Evolutionary conservation across 225 moss, liverwort and hornwort species (phyloP).

Genomic region (Ulota crispa): DNA sequence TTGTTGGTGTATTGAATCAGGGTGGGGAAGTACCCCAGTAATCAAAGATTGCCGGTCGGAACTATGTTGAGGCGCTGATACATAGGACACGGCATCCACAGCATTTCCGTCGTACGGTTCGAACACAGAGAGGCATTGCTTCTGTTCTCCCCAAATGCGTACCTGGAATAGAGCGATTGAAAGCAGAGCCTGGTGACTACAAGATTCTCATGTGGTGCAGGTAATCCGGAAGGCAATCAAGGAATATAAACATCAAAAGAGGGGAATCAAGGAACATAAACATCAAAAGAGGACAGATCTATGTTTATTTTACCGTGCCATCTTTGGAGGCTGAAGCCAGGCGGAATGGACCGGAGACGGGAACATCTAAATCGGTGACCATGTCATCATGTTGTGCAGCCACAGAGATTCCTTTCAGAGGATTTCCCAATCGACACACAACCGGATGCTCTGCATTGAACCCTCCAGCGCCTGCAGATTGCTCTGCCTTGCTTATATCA

Average conservation of each 20-base stretch:
- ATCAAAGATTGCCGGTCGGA: constrained; percentile 27
- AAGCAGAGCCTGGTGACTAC: neutral
- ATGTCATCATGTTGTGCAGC: constrained; percentile 66
- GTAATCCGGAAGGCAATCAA: neutral
- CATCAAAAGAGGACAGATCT: neutral
- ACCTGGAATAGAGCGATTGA: constrained; percentile 43
- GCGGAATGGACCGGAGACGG: constrained; percentile 55
- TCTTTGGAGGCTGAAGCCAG: constrained; percentile 84
- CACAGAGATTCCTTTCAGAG: constrained; percentile 62
- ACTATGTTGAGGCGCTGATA: constrained; percentile 51
- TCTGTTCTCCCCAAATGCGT: constrained; percentile 81
- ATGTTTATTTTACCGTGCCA: constrained; percentile 53
- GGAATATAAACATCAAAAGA: neutral
- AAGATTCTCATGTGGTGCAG: neutral
- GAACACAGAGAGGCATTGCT: constrained; percentile 48
- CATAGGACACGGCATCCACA: constrained; percentile 66
- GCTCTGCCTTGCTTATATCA: constrained; percentile 52
- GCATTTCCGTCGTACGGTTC: constrained; percentile 63
- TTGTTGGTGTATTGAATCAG: neutral
- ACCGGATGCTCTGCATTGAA: constrained; percentile 66
- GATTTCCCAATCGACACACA: constrained; percentile 55
- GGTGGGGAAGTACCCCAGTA: constrained; percentile 25
- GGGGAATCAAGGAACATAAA: neutral
- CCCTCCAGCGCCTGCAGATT: constrained; percentile 49
- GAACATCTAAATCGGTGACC: constrained; percentile 70